Percentiles rank a stretch among this genome's conserved stretches.
Conservation (phyloP, 306 rosid species). For the Chamaecrista fasciculata region DNA sequence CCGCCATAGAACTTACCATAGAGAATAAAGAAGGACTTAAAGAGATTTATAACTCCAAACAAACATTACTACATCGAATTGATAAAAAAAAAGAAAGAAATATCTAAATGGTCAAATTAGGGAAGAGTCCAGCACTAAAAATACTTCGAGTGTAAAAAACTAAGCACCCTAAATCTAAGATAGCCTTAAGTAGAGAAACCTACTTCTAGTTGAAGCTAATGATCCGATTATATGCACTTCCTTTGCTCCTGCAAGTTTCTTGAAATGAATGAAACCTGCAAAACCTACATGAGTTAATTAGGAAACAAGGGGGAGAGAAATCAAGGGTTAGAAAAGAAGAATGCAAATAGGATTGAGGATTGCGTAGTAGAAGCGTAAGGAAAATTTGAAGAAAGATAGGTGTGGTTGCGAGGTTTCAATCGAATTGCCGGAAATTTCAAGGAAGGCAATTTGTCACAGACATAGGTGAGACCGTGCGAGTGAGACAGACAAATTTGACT, state of each 20-base stretch:
- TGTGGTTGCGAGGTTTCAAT: background rate
- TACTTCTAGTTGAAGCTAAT: slow-evolving; percentile 21
- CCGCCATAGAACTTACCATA: slow-evolving; percentile 43
- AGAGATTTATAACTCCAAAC: slow-evolving; percentile 20
- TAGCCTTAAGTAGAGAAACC: slow-evolving; percentile 36
- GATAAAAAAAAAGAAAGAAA: background rate
- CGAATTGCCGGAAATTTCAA: slow-evolving; percentile 17
- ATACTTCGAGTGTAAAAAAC: slow-evolving; percentile 15
- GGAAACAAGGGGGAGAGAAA: background rate
- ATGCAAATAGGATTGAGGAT: slow-evolving; percentile 16
- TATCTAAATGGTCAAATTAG: background rate
- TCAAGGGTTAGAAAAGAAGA: slow-evolving; percentile 15
- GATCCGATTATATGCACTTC: slow-evolving; percentile 31
- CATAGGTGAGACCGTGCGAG: no score
- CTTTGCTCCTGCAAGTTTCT: slow-evolving; percentile 1
- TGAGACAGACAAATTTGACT: background rate
- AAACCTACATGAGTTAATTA: slow-evolving; percentile 13
- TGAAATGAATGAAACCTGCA: slow-evolving; percentile 14
- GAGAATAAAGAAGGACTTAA: slow-evolving; percentile 20
- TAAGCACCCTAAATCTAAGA: slow-evolving; percentile 43
- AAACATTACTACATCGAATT: slow-evolving; percentile 32
- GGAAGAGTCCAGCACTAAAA: slow-evolving; percentile 5
- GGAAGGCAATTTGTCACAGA: background rate
- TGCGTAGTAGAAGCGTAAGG: slow-evolving; percentile 15
- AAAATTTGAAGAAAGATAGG: background rate